These are phyloP conservation scores for Sutorius australiensis DNA, from an alignment of 768 basidiomycete genomes.

Conservation along the genomic window DNA sequence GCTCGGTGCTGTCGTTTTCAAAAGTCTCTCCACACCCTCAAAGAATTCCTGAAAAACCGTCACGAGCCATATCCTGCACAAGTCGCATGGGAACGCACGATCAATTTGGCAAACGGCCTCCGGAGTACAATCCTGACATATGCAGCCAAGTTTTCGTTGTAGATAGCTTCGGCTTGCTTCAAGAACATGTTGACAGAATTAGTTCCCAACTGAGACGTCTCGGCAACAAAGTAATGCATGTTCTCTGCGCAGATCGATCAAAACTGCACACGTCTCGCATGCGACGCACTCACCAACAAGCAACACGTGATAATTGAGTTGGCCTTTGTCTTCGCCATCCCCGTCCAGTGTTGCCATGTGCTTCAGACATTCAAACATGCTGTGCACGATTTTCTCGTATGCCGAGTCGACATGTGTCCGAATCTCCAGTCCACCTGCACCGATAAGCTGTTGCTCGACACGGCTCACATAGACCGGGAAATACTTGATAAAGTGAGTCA, in stretches of 20 bases:
- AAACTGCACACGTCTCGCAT: neutral
- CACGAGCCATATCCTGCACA: constrained; percentile 1
- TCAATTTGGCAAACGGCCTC: constrained; percentile 80
- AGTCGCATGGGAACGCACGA: constrained; percentile 47
- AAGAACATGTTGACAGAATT: constrained; percentile 60
- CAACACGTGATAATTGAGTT: constrained; percentile 94
- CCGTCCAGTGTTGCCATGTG: constrained; percentile 96
- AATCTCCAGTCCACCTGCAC: constrained; percentile 72
- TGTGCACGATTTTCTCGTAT: constrained; percentile 83
- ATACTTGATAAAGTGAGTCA: constrained; percentile 87
- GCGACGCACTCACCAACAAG: constrained; percentile 68
- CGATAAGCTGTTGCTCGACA: constrained; percentile 80
- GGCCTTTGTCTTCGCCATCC: constrained; percentile 92
- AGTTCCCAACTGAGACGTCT: constrained; percentile 68
- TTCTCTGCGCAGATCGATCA: constrained; percentile 59
- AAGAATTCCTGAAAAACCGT: constrained; percentile 75
- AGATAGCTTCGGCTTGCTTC: constrained; percentile 73
- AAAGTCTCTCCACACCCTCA: constrained; percentile 83
- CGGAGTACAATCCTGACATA: constrained; percentile 87
- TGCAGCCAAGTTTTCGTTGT: constrained; percentile 82
- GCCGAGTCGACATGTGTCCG: constrained; percentile 72
- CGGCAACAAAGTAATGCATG: constrained; percentile 90
- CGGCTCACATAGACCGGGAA: constrained; percentile 86
- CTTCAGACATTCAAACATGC: constrained; percentile 90
- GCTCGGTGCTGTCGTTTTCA: constrained; percentile 72